These are phyloP conservation scores for Aspergillus hancockii DNA, from an alignment of 495 filamentous ascomycete genomes.

Conservation along the genomic window DNA sequence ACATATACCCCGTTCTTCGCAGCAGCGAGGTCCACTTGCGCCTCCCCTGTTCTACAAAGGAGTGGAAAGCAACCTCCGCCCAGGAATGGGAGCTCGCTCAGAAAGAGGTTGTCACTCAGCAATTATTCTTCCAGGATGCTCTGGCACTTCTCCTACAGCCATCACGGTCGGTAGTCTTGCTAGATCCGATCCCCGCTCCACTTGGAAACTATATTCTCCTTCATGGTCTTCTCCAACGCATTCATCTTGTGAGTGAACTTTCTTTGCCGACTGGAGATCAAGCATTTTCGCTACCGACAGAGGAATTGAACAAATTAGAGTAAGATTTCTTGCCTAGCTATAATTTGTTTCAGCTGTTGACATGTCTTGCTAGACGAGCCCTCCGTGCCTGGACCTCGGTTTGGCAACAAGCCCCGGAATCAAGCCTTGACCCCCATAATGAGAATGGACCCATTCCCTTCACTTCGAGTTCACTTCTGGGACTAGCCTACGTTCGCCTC, in stretches of 20 bases:
- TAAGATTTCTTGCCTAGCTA: slow-evolving; percentile 13
- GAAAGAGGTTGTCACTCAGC: slow-evolving; percentile 32
- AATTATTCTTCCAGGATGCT: slow-evolving; percentile 42
- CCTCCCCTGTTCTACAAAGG: slow-evolving; percentile 40
- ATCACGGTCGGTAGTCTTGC: slow-evolving; percentile 27
- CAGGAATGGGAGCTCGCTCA: slow-evolving; percentile 38
- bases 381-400: slow-evolving; percentile 42
- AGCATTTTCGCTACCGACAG: slow-evolving; percentile 33
- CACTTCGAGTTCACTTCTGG: slow-evolving; percentile 40
- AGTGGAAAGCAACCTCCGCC: slow-evolving; percentile 37
- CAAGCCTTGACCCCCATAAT: slow-evolving; percentile 43
- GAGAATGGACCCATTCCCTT: slow-evolving; percentile 44
- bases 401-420: slow-evolving; percentile 46
- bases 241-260: slow-evolving; percentile 42
- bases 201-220: slow-evolving; percentile 43
- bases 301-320: slow-evolving; percentile 43
- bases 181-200: slow-evolving; percentile 38
- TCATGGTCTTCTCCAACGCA: slow-evolving; percentile 42
- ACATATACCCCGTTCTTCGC: slow-evolving; percentile 40
- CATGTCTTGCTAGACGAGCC: slow-evolving; percentile 27
- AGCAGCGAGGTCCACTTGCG: slow-evolving; percentile 43
- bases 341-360: not conserved
- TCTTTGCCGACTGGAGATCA: slow-evolving; percentile 39
- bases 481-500: slow-evolving; percentile 42
- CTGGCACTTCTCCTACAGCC: slow-evolving; percentile 38